Base-by-base conservation (phyloP, 2,329 filamentous ascomycete species). In the Claviceps lovelessii region DNA sequence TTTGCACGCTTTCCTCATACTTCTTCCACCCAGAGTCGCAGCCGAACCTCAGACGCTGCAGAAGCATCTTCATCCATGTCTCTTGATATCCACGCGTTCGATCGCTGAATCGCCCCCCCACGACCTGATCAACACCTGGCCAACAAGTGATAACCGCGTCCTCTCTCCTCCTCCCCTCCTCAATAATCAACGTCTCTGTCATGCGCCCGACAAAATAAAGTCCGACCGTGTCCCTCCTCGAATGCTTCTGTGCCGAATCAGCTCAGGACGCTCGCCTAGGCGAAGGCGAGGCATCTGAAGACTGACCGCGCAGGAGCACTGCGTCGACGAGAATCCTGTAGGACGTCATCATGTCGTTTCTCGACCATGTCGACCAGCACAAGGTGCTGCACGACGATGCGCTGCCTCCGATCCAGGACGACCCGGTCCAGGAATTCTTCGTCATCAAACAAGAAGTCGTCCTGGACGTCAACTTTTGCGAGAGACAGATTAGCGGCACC, bases 381-480 rank as follows among this genome's bases (percentile, higher is more conserved):
- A 61, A 66, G 45, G 61, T 69, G 49, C 59, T 66, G 28, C 63
- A 66, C 39, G 57, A 67, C 23, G 67, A 69, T 52, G 65, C 63
- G 48, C 55, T 69, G 6, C 63, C 64, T 10, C 67, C 67, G 6
- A 60, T 68, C 37, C 59, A 69, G 51, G 71, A 73, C 57, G 57
- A 59, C 9, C 65, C 68, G 5, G 61, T 72, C 3, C 67, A 70
- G 17, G 69, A 72, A 31, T 74, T 72, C 55, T 73, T 77, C 45
- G 73, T 97, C 56, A 77, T 88, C 54, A 85, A 90, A 70, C 91
- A 97, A 71, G 87, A 88, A 67, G 84, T 98, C 51, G 85, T 90
- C 63, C 76, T 98, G 57, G 90, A 97, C 63, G 76, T 98, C 65
- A 87, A 95, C 71, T 94, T 98, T 67, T 77, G 80, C 59, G 80